Evolutionary conservation across 345 rosid species (phyloP).

Genomic region (Zanthoxylum bungeanum): DNA sequence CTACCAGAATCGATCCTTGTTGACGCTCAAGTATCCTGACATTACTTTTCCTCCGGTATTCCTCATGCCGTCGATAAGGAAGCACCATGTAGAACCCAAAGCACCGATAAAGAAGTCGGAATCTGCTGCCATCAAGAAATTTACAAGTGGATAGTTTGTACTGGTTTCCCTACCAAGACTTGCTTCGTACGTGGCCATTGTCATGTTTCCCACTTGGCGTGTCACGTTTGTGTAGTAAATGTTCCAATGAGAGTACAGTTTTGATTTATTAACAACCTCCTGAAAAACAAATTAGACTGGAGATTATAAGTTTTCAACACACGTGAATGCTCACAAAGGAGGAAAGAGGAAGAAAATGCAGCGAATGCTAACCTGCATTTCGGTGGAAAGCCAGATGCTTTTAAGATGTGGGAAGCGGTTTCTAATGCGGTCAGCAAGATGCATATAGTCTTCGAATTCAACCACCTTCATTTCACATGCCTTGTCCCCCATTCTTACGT

Average conservation of each 20-base stretch:
- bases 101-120: slow-evolving; percentile 93
- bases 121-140: slow-evolving; percentile 87
- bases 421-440: slow-evolving; percentile 57
- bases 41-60: slow-evolving; percentile 93
- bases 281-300: slow-evolving; percentile 10
- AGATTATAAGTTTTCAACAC: not conserved
- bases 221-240: slow-evolving; percentile 77
- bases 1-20: slow-evolving; percentile 95
- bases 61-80: slow-evolving; percentile 93
- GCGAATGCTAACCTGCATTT: slow-evolving; percentile 66
- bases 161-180: slow-evolving; percentile 93
- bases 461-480: slow-evolving; percentile 92
- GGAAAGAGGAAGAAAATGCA: not conserved
- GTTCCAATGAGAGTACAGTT: slow-evolving; percentile 49
- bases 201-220: slow-evolving; percentile 72
- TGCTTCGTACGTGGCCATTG: slow-evolving; percentile 82
- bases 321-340: not conserved
- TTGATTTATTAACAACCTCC: slow-evolving; percentile 69
- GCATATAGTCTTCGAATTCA: slow-evolving; percentile 64
- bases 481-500: slow-evolving; percentile 99
- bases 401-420: slow-evolving; percentile 62
- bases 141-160: slow-evolving; percentile 89
- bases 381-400: slow-evolving; percentile 86
- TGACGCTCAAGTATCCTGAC: slow-evolving; percentile 92
- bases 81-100: slow-evolving; percentile 96